Evolutionary conservation across 352 stramenopile species (phyloP).

Genomic region (Phytophthora ramorum): DNA sequence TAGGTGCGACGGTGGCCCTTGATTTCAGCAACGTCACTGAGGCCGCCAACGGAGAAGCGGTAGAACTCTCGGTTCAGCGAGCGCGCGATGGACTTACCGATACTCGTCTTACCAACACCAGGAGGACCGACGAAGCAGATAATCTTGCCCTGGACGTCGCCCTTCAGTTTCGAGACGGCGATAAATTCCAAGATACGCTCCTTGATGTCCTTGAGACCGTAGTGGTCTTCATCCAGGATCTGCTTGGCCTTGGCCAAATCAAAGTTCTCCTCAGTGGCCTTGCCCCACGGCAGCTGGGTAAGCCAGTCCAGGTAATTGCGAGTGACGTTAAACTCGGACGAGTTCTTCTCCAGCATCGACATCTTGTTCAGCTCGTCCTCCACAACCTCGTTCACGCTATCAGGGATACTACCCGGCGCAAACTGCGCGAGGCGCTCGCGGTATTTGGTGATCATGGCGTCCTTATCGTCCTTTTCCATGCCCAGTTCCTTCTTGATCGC

Average conservation of each 20-base stretch:
- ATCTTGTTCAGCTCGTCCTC: conserved; percentile 99
- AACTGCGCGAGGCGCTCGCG: conserved; percentile 85
- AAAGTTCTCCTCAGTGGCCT: conserved; percentile 96
- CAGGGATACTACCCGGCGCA: conserved; percentile 66
- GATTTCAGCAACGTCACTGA: conserved; percentile 98
- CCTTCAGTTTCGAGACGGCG: conserved; percentile 97
- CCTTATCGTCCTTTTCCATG: conserved; percentile 99
- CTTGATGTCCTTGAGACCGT: conserved; percentile 98
- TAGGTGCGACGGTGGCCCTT: conserved; percentile 99
- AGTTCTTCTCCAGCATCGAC: conserved; percentile 98
- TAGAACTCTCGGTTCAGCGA: conserved; percentile 98
- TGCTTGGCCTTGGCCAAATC: conserved; percentile 94
- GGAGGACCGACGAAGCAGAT: conserved; percentile 96
- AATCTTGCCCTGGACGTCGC: conserved; percentile 98
- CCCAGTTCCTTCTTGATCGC: conserved; percentile 99
- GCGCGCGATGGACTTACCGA: conserved; percentile 96
- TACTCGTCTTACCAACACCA: conserved; percentile 94
- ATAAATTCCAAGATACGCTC: conserved; percentile 99
- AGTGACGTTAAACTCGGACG: conserved; percentile 98
- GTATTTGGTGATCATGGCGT: conserved; percentile 97
- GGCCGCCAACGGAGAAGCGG: conserved; percentile 97
- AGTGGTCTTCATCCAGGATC: conserved; percentile 97
- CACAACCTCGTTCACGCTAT: conserved; percentile 93
- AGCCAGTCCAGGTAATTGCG: conserved; percentile 99
- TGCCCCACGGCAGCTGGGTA: conserved; percentile 97